These are phyloP conservation scores for Licmophora abbreviata DNA, from an alignment of 108 stramenopile genomes.

Conservation along the genomic window DNA sequence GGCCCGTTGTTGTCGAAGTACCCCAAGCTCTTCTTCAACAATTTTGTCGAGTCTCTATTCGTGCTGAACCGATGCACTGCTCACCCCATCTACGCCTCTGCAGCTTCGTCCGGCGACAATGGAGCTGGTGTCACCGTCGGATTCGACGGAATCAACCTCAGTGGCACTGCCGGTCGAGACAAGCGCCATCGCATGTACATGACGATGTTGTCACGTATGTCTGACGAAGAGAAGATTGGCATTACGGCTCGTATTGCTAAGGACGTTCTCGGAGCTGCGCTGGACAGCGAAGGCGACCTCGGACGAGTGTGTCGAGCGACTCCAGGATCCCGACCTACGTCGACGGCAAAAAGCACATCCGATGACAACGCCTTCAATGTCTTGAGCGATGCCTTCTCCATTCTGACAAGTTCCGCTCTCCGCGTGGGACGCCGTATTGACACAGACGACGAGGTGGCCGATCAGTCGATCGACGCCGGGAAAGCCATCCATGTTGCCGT, in stretches of 20 bases:
- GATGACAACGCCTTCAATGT: conserved; percentile 52
- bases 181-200: conserved; percentile 69
- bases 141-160: conserved; percentile 41
- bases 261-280: conserved; percentile 73
- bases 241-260: conserved; percentile 83
- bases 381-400: conserved; percentile 49
- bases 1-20: conserved; percentile 68
- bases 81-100: conserved; percentile 81
- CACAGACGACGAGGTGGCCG: conserved; percentile 48
- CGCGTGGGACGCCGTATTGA: conserved; percentile 48
- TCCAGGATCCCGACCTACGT: conserved; percentile 4
- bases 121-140: conserved; percentile 55
- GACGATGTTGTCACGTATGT: conserved; percentile 73
- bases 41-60: conserved; percentile 89
- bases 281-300: conserved; percentile 57
- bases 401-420: conserved; percentile 50
- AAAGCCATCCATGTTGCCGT: conserved; percentile 46
- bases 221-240: conserved; percentile 86
- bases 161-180: conserved; percentile 31
- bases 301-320: conserved; percentile 41
- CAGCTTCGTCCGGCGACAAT: conserved; percentile 55
- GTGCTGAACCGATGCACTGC: conserved; percentile 87
- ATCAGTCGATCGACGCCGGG: conserved; percentile 35
- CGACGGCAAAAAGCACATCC: conserved; percentile 13
- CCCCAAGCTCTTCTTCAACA: conserved; percentile 73